Evolutionary conservation across 108 stramenopile genomes (phyloP).

Genomic region (Cyclotella sp.): DNA sequence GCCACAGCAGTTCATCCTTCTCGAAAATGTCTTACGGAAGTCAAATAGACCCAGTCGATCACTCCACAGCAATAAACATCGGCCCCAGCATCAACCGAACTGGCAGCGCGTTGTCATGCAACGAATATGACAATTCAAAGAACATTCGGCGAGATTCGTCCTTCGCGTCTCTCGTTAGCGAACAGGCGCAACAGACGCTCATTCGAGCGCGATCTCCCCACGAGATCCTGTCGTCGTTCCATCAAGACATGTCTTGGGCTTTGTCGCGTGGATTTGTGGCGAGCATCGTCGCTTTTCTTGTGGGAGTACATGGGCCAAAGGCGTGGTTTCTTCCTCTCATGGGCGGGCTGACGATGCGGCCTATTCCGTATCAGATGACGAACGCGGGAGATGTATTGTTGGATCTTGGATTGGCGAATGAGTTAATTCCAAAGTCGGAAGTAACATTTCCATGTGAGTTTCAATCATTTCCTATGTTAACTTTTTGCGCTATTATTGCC

Average conservation of each 20-base stretch:
- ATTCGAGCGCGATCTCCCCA: constrained; percentile 24
- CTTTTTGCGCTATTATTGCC: background rate
- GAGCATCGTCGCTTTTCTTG: constrained; percentile 16
- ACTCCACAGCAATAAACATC: background rate
- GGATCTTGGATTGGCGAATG: constrained; percentile 43
- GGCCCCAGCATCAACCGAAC: background rate
- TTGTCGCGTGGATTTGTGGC: constrained; percentile 6
- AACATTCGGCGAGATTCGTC: constrained; percentile 29
- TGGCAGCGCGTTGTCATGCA: background rate
- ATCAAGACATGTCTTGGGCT: constrained; percentile 21
- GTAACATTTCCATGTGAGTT: constrained; percentile 39
- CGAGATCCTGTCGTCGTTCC: constrained; percentile 34
- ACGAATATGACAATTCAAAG: constrained; percentile 31
- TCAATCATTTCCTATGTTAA: background rate
- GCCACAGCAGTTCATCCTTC: constrained; percentile 7
- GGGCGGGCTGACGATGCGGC: constrained; percentile 30
- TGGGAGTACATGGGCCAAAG: constrained; percentile 37
- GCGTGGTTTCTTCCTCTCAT: constrained; percentile 23
- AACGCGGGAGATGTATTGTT: constrained; percentile 46
- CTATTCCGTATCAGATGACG: constrained; percentile 48
- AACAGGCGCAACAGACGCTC: constrained; percentile 6
- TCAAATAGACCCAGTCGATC: background rate
- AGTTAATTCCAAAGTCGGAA: constrained; percentile 41
- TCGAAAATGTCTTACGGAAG: constrained; percentile 4
- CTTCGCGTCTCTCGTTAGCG: constrained; percentile 15